phyloP scores from a whole-genome alignment of 1,139 yeast species.

The Arxiozyma slooffiae region DNA sequence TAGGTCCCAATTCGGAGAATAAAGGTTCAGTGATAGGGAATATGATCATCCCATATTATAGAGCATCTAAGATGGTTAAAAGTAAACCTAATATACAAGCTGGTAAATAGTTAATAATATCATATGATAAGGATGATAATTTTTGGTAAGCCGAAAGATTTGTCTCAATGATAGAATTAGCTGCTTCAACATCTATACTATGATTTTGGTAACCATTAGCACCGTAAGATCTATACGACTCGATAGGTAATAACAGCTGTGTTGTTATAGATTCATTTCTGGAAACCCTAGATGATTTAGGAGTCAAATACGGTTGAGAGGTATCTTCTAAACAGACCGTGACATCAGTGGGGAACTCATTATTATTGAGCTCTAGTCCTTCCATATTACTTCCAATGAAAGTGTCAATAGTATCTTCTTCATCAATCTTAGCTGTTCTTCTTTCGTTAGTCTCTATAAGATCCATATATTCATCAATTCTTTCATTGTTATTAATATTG shows the following conservation, averaged over 20 bases:
- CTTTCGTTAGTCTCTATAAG: conserved; percentile 6
- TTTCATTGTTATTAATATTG: not conserved
- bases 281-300: conserved; percentile 6
- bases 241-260: conserved; percentile 1
- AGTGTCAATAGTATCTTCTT: conserved; percentile 1
- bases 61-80: conserved; percentile 80
- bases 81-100: conserved; percentile 76
- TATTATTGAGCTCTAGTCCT: not conserved
- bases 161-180: not conserved
- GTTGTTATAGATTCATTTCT: not conserved
- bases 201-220: not conserved
- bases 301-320: conserved; percentile 10
- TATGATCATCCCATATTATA: conserved; percentile 94
- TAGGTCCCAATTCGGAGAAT: conserved; percentile 70
- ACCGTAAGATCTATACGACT: not conserved
- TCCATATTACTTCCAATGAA: not conserved
- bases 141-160: not conserved
- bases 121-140: not conserved
- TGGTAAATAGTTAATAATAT: conserved; percentile 28
- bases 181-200: not conserved
- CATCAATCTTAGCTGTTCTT: conserved; percentile 2
- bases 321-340: conserved; percentile 5
- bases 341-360: not conserved
- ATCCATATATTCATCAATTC: conserved; percentile 8
- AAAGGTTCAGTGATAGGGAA: conserved; percentile 80